These are phyloP conservation scores for Boletus rex-veris DNA, from an alignment of 768 basidiomycete species.

Conservation along the genomic window DNA sequence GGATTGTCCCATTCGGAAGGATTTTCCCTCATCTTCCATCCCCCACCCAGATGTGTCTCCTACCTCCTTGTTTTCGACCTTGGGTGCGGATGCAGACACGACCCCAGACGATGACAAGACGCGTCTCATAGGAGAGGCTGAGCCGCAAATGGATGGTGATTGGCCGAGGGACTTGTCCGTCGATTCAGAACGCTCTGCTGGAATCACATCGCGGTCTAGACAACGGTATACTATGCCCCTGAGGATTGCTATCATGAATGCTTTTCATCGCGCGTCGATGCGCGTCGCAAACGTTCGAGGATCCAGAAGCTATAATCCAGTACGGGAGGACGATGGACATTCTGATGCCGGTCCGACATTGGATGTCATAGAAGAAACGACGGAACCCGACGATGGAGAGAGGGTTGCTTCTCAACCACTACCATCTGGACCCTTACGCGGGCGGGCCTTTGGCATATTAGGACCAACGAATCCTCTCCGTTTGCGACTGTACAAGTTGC, in stretches of 20 bases:
- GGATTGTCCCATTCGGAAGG: slow-evolving; percentile 31
- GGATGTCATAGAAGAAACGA: slow-evolving; percentile 38
- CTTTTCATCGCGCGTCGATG: slow-evolving; percentile 62
- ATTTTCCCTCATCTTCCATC: slow-evolving; percentile 38
- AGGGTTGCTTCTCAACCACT: slow-evolving; percentile 39
- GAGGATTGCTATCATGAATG: slow-evolving; percentile 54
- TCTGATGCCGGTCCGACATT: slow-evolving; percentile 26
- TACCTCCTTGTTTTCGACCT: slow-evolving; percentile 43
- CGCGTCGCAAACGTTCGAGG: slow-evolving; percentile 81
- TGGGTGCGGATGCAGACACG: slow-evolving; percentile 35
- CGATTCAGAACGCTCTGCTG: slow-evolving; percentile 52
- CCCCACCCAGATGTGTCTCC: slow-evolving; percentile 49
- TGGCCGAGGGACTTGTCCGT: slow-evolving; percentile 21
- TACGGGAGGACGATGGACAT: slow-evolving; percentile 47
- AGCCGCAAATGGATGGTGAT: slow-evolving; percentile 26
- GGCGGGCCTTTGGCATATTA: slow-evolving; percentile 74
- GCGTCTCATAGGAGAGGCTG: slow-evolving; percentile 51
- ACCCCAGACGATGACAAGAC: slow-evolving; percentile 57
- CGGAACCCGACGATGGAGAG: slow-evolving; percentile 26
- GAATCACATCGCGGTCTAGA: slow-evolving; percentile 36
- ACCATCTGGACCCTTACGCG: slow-evolving; percentile 56
- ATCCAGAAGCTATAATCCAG: slow-evolving; percentile 53
- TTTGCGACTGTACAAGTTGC: slow-evolving; percentile 57
- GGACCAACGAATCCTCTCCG: slow-evolving; percentile 67
- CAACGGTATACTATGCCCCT: slow-evolving; percentile 50